Evolutionary conservation across 2,329 filamentous ascomycete species (phyloP), one percentile per base, ranked within the genome.

Genomic region (Ophiosphaerella narmari): DNA sequence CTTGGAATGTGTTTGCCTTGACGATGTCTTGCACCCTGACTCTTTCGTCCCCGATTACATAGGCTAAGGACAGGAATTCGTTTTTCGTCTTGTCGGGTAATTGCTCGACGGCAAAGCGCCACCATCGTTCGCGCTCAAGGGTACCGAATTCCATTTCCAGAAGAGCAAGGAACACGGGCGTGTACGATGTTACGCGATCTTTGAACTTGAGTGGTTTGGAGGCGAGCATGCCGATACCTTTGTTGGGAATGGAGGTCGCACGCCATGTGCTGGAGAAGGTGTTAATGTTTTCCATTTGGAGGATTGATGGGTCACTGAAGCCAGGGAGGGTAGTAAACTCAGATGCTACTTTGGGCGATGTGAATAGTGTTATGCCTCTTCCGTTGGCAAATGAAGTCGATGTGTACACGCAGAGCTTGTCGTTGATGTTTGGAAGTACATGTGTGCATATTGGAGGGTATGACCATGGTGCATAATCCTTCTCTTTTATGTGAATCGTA

Each of bases 1-100:
- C 35, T 50, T 71, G 66, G 29, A 73, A 73, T 0, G 68, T 67
- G 43, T 73, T 73, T 32, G 66, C 65, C 42, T 72, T 70, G 5
- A 71, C 65, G 24, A 73, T 60, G 50, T 72, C 70, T 36, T 72
- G 70, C 7, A 65, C 55, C 1, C 57, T 43, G 0, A 73, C 57
- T 8, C 59, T 52, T 8, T 52, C 43, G 32, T 68, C 52, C 0
- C 64, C 63, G 50, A 66, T 72, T 5, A 73, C 57, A 31, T 54
- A 62, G 3, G 60, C 57, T 4, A 73, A 52, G 1, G 34, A 9
- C 9, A 70, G 8, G 43, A 67, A 72, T 6, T 39, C 38, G 0
- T 55, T 39, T 18, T 54, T 54, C 0, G 61, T 62, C 0, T 39
- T 16, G 1, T 36, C 23, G 1, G 69, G 69, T 1, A 73, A 51